Base-by-base conservation (phyloP, 768 basidiomycete species). In the Mycena galopus region DNA sequence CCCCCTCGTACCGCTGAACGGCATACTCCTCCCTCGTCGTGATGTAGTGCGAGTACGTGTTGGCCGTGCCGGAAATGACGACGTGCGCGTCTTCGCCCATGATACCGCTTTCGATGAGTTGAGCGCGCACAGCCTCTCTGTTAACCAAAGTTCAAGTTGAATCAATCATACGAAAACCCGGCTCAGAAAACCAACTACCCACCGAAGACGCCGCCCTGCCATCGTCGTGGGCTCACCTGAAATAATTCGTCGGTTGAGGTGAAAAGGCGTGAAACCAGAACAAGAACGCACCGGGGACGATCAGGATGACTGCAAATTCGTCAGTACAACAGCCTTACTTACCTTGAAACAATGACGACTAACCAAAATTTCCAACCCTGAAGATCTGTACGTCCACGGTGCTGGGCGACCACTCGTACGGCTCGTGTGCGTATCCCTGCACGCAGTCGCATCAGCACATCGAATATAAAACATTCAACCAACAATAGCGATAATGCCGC, bases 1-100 rank as follows among this genome's bases (percentile, higher is more conserved):
- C 93, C 60, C 93, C 94, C 81, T 95, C 94, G 74, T 94, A 94
- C 65, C 94, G 86, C 80, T 95, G 94, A 11, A 93, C 83, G 25
- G 84, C 81, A 78, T 93, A 94, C 79, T 94, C 93, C 79, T 95
- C 93, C 11, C 83, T 84, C 39, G 93, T 94, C 3, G 93, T 83
- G 58, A 94, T 85, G 77, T 94, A 93, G 81, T 94, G 93, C 0
- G 84, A 88, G 76, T 94, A 95, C 8, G 92, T 91, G 73, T 94
- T 95, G 5, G 93, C 93, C 17, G 94, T 94, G 12, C 93, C 94
- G 12, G 92, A 92, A 66, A 94, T 82, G 57, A 94, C 93, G 68
- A 95, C 92, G 74, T 93, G 92, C 4, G 92, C 92, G 72, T 93
- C 87, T 47, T 88, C 80, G 39, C 89, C 91, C 68, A 94, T 79